Evolutionary conservation across 768 basidiomycete genomes (phyloP).

Genomic region (Filobasidium wieringae): DNA sequence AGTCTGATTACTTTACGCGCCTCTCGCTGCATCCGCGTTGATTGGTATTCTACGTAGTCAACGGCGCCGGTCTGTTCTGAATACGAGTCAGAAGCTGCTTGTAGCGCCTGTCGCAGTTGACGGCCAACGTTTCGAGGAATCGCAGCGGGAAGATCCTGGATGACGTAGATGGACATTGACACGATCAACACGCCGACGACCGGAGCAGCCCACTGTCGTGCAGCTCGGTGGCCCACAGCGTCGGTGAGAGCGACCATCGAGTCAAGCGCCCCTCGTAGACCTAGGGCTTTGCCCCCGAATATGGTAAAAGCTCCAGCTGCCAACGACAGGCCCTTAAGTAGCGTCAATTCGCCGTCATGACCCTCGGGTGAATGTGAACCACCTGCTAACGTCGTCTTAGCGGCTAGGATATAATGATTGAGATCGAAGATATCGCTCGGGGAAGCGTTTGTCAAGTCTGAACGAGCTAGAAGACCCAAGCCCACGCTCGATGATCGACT

Average conservation of each 20-base stretch:
- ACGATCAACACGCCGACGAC: slow-evolving; percentile 63
- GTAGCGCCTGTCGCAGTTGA: slow-evolving; percentile 57
- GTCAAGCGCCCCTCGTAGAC: slow-evolving; percentile 64
- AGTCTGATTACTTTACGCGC: slow-evolving; percentile 84
- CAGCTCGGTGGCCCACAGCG: slow-evolving; percentile 57
- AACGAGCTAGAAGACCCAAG: slow-evolving; percentile 63
- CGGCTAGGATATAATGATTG: slow-evolving; percentile 57
- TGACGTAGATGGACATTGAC: slow-evolving; percentile 64
- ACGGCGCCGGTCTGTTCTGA: slow-evolving; percentile 11
- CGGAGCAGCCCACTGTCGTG: slow-evolving; percentile 78
- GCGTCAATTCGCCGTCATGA: slow-evolving; percentile 30
- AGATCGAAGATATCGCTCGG: slow-evolving; percentile 78
- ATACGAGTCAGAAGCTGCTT: slow-evolving; percentile 34
- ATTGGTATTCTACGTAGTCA: slow-evolving; percentile 56
- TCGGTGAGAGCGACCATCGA: slow-evolving; percentile 63
- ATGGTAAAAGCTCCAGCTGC: slow-evolving; percentile 76
- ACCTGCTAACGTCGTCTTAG: slow-evolving; percentile 38
- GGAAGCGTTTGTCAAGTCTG: slow-evolving; percentile 66
- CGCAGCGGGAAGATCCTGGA: slow-evolving; percentile 74
- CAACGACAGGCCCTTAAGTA: slow-evolving; percentile 44
- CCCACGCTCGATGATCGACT: slow-evolving; percentile 58
- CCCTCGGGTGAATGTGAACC: slow-evolving; percentile 44
- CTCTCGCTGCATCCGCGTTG: slow-evolving; percentile 62
- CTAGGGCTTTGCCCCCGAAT: slow-evolving; percentile 71
- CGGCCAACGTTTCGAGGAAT: slow-evolving; percentile 84